phyloP scores from a whole-genome alignment of 2,329 filamentous ascomycete genomes.

The Purpureocillium takamizusanense region DNA sequence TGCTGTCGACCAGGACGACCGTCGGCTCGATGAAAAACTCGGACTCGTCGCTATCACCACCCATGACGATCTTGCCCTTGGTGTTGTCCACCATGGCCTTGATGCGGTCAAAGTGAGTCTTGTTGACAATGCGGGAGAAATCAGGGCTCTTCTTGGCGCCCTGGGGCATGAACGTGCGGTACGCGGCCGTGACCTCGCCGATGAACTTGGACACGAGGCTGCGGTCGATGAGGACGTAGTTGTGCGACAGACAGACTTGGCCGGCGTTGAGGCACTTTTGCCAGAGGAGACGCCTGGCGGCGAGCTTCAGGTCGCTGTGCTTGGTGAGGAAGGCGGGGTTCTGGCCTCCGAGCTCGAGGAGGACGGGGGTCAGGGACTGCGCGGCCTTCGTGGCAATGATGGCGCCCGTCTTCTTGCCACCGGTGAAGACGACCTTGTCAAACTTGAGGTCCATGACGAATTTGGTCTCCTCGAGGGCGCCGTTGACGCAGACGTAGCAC shows the following conservation, averaged over 20 bases:
- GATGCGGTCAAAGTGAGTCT: slow-evolving; percentile 67
- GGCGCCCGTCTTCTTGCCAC: slow-evolving; percentile 66
- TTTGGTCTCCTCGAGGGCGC: slow-evolving; percentile 70
- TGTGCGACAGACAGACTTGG: slow-evolving; percentile 87
- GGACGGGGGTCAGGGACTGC: slow-evolving; percentile 76
- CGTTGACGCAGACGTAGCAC: slow-evolving; percentile 72
- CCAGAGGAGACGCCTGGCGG: slow-evolving; percentile 80
- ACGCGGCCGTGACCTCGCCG: slow-evolving; percentile 59
- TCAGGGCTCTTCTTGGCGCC: slow-evolving; percentile 73
- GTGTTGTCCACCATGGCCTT: slow-evolving; percentile 86
- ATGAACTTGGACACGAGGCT: slow-evolving; percentile 64
- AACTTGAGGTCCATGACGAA: slow-evolving; percentile 80
- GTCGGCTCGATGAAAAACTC: slow-evolving; percentile 86
- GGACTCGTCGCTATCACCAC: slow-evolving; percentile 72
- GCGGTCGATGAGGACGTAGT: slow-evolving; percentile 80
- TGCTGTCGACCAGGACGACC: slow-evolving; percentile 70
- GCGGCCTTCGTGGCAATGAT: slow-evolving; percentile 88
- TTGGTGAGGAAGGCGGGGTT: slow-evolving; percentile 91
- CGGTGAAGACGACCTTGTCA: slow-evolving; percentile 98
- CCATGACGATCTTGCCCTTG: slow-evolving; percentile 76
- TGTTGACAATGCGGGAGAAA: slow-evolving; percentile 73
- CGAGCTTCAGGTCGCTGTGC: slow-evolving; percentile 68
- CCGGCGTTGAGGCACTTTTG: slow-evolving; percentile 80
- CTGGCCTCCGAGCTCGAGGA: slow-evolving; percentile 80
- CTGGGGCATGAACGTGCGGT: slow-evolving; percentile 73